Conservation (phyloP, 2,329 filamentous ascomycete genomes). For the Exophiala sp. region DNA sequence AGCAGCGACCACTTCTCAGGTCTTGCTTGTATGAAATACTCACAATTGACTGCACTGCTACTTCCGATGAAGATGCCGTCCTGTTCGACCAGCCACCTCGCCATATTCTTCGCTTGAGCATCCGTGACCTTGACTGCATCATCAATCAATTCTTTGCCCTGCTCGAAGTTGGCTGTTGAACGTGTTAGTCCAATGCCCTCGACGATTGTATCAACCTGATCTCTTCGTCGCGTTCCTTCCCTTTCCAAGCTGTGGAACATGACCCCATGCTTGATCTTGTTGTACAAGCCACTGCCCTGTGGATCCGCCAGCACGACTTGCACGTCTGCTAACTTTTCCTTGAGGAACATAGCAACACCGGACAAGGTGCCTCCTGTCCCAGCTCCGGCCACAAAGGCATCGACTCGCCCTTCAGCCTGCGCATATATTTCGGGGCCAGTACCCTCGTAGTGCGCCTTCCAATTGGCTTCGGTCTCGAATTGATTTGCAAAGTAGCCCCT, state of each 20-base stretch:
- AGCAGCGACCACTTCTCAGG: background rate
- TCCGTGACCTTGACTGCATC: constrained; percentile 88
- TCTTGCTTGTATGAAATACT: constrained; percentile 28
- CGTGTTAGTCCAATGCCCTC: constrained; percentile 96
- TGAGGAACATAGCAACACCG: constrained; percentile 79
- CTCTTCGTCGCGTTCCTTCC: constrained; percentile 82
- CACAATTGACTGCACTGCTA: constrained; percentile 93
- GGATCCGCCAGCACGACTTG: constrained; percentile 85
- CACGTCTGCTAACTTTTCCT: constrained; percentile 63
- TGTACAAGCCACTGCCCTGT: constrained; percentile 88
- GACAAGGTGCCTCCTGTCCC: constrained; percentile 85
- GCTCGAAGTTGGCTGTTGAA: constrained; percentile 89
- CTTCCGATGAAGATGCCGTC: constrained; percentile 94
- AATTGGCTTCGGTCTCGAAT: constrained; percentile 90
- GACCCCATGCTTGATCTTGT: constrained; percentile 86
- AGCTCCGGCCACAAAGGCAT: constrained; percentile 89
- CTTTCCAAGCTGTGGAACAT: constrained; percentile 89
- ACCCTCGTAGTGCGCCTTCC: constrained; percentile 71
- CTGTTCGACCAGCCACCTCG: constrained; percentile 90
- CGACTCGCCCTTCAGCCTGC: constrained; percentile 70
- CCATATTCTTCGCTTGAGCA: constrained; percentile 86
- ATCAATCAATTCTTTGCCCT: constrained; percentile 78
- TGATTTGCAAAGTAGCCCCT: constrained; percentile 92
- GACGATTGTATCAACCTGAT: constrained; percentile 93
- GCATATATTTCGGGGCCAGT: constrained; percentile 87